Evolutionary conservation across 208 protist species (phyloP).

Genomic region (Vickermania ingenoplastis): DNA sequence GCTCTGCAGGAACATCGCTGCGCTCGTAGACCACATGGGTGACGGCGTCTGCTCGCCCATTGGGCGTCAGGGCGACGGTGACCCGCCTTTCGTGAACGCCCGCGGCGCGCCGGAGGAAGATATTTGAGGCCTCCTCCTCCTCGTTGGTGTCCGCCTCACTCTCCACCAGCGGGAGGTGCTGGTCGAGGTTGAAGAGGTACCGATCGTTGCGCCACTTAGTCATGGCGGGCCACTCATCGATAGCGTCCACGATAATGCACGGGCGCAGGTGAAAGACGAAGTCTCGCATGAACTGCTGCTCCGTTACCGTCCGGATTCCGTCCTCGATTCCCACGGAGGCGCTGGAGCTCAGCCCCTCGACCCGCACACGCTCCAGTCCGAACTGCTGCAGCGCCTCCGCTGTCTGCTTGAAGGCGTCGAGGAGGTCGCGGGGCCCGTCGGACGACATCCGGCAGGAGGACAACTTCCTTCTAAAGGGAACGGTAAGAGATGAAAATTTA

Average conservation of each 20-base stretch:
- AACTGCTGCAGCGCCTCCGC: constrained; percentile 55
- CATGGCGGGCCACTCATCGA: constrained; percentile 68
- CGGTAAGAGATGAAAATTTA: no score
- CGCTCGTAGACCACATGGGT: constrained; percentile 63
- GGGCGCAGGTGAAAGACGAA: constrained; percentile 78
- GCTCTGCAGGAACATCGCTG: constrained; percentile 17
- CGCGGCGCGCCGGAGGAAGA: not conserved
- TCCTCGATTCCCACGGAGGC: constrained; percentile 12
- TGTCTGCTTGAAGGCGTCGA: constrained; percentile 55
- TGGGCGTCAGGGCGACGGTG: constrained; percentile 85
- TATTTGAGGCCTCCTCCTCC: constrained; percentile 12
- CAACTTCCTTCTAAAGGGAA: no score
- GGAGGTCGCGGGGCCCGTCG: no score
- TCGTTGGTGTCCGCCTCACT: constrained; percentile 9
- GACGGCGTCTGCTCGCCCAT: constrained; percentile 83
- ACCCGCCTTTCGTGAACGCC: constrained; percentile 23
- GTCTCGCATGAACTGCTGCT: constrained; percentile 77
- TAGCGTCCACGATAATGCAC: constrained; percentile 65
- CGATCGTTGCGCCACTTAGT: constrained; percentile 54
- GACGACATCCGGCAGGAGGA: no score
- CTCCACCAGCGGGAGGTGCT: constrained; percentile 26
- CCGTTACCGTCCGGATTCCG: constrained; percentile 29
- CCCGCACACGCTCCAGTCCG: constrained; percentile 53
- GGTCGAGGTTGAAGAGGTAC: constrained; percentile 72
- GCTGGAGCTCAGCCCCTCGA: constrained; percentile 50